phyloP scores from a whole-genome alignment of 2,329 filamentous ascomycete species.

The Endothia cerciana region DNA sequence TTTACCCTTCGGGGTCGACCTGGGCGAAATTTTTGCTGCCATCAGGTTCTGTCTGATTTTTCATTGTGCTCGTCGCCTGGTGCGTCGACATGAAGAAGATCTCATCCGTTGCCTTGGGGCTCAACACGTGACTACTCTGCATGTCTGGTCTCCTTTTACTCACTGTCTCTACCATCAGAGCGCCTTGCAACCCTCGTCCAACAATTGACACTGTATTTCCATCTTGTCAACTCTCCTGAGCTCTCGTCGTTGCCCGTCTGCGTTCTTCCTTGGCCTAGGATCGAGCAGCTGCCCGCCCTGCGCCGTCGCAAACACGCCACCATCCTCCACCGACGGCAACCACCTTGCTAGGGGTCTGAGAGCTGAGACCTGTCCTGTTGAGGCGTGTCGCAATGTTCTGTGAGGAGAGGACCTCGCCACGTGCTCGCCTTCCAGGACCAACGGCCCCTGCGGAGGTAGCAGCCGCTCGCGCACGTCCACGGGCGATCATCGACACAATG shows the following conservation, averaged over 20 bases:
- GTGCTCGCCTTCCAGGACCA: background rate
- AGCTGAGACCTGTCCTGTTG: background rate
- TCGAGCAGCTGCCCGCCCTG: background rate
- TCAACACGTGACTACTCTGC: background rate
- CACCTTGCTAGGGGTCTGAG: background rate
- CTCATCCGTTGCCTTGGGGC: no score
- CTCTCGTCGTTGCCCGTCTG: no score
- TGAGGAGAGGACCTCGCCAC: background rate
- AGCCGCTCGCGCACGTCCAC: background rate
- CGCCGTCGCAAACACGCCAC: background rate
- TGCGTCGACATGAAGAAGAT: slow-evolving; percentile 50
- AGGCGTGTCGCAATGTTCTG: background rate
- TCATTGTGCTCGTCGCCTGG: slow-evolving; percentile 47
- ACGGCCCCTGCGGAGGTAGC: background rate
- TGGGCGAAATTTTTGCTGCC: slow-evolving; percentile 54
- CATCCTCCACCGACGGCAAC: background rate
- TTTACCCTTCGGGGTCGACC: slow-evolving; percentile 58
- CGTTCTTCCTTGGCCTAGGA: no score
- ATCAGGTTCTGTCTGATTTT: slow-evolving; percentile 37
- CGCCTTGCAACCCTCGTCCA: no score
- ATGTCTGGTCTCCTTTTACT: no score
- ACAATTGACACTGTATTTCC: no score
- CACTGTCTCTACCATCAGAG: no score
- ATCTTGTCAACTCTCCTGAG: no score
- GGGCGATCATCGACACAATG: background rate